Percentiles rank a stretch among this genome's conserved stretches.
Conservation (phyloP, 176 grass and related monocot genomes). For the Otatea glauca region DNA sequence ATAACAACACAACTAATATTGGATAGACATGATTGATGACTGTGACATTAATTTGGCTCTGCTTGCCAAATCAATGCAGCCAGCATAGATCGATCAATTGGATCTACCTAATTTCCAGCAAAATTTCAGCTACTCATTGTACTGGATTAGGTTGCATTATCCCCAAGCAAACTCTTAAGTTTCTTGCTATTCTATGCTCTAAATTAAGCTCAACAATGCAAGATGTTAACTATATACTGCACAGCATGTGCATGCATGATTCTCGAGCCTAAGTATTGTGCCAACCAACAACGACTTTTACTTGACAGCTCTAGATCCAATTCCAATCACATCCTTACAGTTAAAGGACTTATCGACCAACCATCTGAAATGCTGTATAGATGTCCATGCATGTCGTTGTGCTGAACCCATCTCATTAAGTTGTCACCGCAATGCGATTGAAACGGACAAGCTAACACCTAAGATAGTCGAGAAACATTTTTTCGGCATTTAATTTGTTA, state of each 20-base stretch:
- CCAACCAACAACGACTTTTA: conserved; percentile 2
- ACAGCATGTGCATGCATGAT: background rate
- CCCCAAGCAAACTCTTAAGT: background rate
- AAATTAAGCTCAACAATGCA: background rate
- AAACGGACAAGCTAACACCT: too few relatives aligned
- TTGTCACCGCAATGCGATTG: background rate
- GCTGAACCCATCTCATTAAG: background rate
- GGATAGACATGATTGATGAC: background rate
- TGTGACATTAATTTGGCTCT: background rate
- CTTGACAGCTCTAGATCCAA: conserved; percentile 4
- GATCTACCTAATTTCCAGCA: background rate
- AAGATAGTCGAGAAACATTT: too few relatives aligned
- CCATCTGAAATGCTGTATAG: conserved; percentile 7
- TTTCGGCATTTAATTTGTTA: too few relatives aligned
- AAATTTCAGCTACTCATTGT: too few relatives aligned
- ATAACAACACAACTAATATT: background rate
- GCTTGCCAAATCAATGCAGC: background rate
- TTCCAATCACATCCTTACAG: conserved; percentile 9
- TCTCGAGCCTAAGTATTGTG: background rate
- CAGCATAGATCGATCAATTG: background rate
- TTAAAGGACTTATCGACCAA: conserved; percentile 18
- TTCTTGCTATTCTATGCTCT: background rate
- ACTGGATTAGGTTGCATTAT: background rate
- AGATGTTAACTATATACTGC: background rate
- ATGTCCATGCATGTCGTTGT: conserved; percentile 4